Percentiles rank a stretch among this genome's conserved stretches.
Conservation (phyloP, 495 filamentous ascomycete genomes). For the Tuber microsphaerosporum region DNA sequence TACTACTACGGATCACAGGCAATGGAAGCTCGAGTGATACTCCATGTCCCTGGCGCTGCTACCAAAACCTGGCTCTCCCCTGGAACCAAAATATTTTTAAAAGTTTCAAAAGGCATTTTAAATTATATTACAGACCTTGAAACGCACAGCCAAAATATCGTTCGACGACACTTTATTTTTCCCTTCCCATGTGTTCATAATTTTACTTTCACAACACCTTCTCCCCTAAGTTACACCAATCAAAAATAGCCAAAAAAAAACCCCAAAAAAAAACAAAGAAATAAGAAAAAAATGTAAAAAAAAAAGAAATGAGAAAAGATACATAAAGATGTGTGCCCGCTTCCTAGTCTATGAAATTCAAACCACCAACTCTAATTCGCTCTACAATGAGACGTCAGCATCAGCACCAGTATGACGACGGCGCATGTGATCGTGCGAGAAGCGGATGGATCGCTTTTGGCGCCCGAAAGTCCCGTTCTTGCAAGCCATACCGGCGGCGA, state of each 20-base stretch:
- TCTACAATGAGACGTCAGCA: background rate
- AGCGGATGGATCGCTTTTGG: conserved; percentile 21
- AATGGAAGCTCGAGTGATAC: background rate
- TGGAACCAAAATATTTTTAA: background rate
- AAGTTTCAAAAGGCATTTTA: background rate
- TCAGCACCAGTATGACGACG: conserved; percentile 14
- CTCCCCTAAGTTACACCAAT: background rate
- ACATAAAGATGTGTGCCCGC: background rate
- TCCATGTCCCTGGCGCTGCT: background rate
- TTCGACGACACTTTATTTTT: background rate
- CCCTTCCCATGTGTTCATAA: background rate
- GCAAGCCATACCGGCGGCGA: conserved; percentile 15
- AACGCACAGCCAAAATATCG: background rate
- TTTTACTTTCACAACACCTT: background rate
- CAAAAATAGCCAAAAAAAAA: background rate
- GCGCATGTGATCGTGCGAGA: conserved; percentile 35
- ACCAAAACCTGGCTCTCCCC: too few relatives aligned
- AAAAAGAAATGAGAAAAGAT: background rate
- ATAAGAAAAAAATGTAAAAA: background rate
- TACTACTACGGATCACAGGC: too few relatives aligned
- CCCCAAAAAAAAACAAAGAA: background rate
- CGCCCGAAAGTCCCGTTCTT: conserved; percentile 7
- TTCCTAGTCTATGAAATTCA: background rate
- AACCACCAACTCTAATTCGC: background rate
- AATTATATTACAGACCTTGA: background rate